These are phyloP conservation scores for Pneumocystis carinii DNA, from an alignment of 1,139 yeast species.

Conservation along the genomic window DNA sequence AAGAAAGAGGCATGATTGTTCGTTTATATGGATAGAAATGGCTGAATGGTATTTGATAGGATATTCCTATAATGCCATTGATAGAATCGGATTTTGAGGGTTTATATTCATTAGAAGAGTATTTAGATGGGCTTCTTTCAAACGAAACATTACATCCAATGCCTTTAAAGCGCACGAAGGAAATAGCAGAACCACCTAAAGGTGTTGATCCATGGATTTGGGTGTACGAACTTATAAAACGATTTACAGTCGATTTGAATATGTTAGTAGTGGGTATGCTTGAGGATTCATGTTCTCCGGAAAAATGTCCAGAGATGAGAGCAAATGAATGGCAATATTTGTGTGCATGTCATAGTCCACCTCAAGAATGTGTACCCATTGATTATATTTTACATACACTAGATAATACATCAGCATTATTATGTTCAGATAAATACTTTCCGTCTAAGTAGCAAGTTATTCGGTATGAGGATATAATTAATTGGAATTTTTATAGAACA, in stretches of 20 bases:
- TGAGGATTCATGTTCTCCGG: background rate
- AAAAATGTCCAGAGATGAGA: slow-evolving; percentile 4
- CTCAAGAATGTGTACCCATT: slow-evolving; percentile 2
- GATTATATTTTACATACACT: slow-evolving; percentile 6
- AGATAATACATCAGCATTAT: slow-evolving; percentile 1
- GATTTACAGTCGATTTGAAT: background rate
- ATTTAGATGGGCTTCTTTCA: background rate
- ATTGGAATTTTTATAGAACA: background rate
- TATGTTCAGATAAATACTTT: slow-evolving; percentile 1
- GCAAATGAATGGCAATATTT: slow-evolving; percentile 2
- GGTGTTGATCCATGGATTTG: background rate
- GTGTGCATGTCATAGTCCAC: slow-evolving; percentile 3
- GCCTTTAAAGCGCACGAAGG: background rate
- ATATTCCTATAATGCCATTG: background rate
- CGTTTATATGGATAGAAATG: background rate
- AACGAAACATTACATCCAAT: background rate
- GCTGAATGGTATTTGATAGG: background rate
- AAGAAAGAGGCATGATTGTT: background rate
- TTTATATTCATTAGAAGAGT: background rate
- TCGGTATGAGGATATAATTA: background rate
- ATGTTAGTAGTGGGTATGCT: background rate
- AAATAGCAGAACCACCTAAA: background rate
- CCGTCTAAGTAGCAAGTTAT: background rate
- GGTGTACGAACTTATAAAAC: background rate
- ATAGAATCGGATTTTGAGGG: background rate